Evolutionary conservation across 129 eudicot genomes (phyloP), one percentile per base, ranked within the genome.

Genomic region (sunflower (Helianthus annuus)): DNA sequence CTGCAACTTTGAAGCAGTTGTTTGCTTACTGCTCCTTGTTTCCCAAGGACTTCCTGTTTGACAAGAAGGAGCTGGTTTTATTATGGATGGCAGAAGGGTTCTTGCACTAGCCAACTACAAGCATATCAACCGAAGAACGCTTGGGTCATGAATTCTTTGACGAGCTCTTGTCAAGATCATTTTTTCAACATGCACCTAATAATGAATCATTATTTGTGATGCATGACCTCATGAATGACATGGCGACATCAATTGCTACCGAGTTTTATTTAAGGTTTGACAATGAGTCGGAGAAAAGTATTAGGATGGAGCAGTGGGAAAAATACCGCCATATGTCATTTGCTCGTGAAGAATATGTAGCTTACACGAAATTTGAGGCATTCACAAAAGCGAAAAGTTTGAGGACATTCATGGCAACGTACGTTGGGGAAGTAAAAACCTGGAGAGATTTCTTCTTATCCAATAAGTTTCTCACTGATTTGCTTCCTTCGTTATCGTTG

Each of bases 1-100:
- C 64, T 11, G 39, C 64, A 58, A 38, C 40, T 3, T 58, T 58
- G 16, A 58, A 58, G 15, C 64, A 58, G 15, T 10, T 58, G 40
- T 58, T 58, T 58, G 64, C 64, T 11, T 58, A 58, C 16, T 58
- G 64, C 16, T 58, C 64, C 64, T 4, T 58, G 64, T 58, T 58
- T 7, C 64, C 64, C 1, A 58, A 58, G 40, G 64, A 58, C 8
- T 58, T 58, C 16, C 0, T 58, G 9, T 58, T 58, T 58, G 38
- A 58, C 16, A 58, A 10, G 0, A 8, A 58, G 4, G 64, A 58
- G 10, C 32, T 58, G 1, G 16, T 27, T 58, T 10, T 58, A 58
- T 27, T 58, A 58, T 58, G 64, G 64, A 58, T 58, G 64, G 64
- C 64, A 10, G 64, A 58, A 58, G 64, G 64, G 16, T 58, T 58